These are phyloP conservation scores for Candida ortonii DNA, from an alignment of 805 yeast species.

Conservation along the genomic window DNA sequence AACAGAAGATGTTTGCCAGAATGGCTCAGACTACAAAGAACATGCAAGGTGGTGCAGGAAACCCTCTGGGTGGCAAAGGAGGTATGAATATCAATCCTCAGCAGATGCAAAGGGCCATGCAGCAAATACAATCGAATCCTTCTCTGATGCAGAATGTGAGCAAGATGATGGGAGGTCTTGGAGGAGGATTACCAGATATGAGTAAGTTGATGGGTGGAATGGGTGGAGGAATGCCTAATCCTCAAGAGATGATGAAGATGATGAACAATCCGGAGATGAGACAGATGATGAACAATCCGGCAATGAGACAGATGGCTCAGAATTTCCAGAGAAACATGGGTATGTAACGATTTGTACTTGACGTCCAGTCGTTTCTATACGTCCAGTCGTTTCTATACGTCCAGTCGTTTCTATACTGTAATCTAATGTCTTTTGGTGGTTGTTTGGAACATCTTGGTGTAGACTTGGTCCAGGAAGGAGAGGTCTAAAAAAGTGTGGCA, in stretches of 20 bases:
- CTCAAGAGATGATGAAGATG: conserved; percentile 44
- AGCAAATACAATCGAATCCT: conserved; percentile 65
- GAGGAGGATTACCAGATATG: conserved; percentile 67
- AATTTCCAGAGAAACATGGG: conserved; percentile 30
- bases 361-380: too few species aligned
- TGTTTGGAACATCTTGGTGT: too few species aligned
- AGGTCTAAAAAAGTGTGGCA: too few species aligned
- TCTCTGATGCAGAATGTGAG: conserved; percentile 72
- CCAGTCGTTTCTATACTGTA: too few species aligned
- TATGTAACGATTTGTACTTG: too few species aligned
- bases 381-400: too few species aligned
- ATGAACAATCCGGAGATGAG: conserved; percentile 41
- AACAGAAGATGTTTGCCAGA: conserved; percentile 89
- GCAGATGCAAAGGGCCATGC: conserved; percentile 47
- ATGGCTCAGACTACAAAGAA: conserved; percentile 79
- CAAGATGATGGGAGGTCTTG: conserved; percentile 68
- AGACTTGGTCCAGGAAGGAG: too few species aligned
- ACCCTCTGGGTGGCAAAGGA: conserved; percentile 47
- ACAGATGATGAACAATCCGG: conserved; percentile 64
- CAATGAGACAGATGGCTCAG: conserved; percentile 67
- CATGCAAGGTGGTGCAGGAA: conserved; percentile 47
- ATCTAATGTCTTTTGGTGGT: too few species aligned
- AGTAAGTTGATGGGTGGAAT: conserved; percentile 57
- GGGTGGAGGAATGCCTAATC: conserved; percentile 47
- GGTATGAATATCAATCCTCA: conserved; percentile 33